Evolutionary conservation across 2,329 filamentous ascomycete species (phyloP).

Genomic region (Calonectria pteridis): DNA sequence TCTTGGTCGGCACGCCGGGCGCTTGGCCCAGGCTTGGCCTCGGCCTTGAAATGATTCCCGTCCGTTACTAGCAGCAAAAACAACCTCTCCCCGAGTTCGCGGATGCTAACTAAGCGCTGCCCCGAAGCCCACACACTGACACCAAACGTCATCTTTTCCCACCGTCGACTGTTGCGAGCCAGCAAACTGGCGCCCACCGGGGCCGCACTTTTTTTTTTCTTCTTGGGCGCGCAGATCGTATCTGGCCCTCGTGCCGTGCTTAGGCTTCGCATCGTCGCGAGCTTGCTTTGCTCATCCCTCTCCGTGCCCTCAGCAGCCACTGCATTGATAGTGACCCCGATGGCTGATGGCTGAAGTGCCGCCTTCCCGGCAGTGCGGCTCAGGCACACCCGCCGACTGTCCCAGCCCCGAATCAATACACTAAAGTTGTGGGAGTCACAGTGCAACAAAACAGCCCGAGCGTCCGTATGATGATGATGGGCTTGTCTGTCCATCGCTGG

Average conservation of each 20-base stretch:
- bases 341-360: constrained; percentile 8
- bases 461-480: constrained; percentile 14
- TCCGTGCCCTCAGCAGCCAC: background rate
- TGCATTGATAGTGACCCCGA: constrained; percentile 5
- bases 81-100: background rate
- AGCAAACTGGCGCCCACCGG: background rate
- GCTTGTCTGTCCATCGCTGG: background rate
- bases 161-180: background rate
- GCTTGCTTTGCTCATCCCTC: background rate
- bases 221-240: background rate
- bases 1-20: constrained; percentile 8
- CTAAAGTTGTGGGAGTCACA: background rate
- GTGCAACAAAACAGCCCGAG: background rate
- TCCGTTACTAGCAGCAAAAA: background rate
- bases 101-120: background rate
- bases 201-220: background rate
- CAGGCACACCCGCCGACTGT: constrained; percentile 11
- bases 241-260: background rate
- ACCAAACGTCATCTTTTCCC: background rate
- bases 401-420: background rate
- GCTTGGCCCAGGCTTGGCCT: constrained; percentile 22
- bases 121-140: background rate
- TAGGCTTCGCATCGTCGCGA: background rate
- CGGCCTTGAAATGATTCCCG: constrained; percentile 8
- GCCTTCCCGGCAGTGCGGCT: constrained; percentile 11